phyloP scores from a whole-genome alignment of 2,329 filamentous ascomycete genomes.

The Coleophoma cylindrospora region DNA sequence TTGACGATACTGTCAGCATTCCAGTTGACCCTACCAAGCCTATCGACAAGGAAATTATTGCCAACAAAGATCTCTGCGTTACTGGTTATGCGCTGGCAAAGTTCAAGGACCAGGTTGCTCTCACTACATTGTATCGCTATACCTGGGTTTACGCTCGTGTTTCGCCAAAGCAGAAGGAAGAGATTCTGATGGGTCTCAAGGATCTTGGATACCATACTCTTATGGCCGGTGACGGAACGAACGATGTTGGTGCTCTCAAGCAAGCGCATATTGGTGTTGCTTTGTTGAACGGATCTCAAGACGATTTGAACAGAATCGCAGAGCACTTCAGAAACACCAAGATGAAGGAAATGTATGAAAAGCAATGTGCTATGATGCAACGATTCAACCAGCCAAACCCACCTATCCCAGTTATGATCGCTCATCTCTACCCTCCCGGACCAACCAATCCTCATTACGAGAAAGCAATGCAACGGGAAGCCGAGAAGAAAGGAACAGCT shows the following conservation, averaged over 20 bases:
- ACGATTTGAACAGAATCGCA: slow-evolving; percentile 85
- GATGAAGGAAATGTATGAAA: slow-evolving; percentile 99
- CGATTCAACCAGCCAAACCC: slow-evolving; percentile 91
- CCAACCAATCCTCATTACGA: slow-evolving; percentile 90
- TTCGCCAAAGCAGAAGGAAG: slow-evolving; percentile 97
- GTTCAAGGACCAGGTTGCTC: slow-evolving; percentile 75
- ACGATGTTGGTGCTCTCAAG: slow-evolving; percentile 95
- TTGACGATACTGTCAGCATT: slow-evolving; percentile 84
- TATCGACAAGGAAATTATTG: slow-evolving; percentile 75
- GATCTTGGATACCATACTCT: slow-evolving; percentile 96
- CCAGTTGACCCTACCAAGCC: slow-evolving; percentile 78
- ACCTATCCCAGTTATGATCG: slow-evolving; percentile 88
- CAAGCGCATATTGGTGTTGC: slow-evolving; percentile 97
- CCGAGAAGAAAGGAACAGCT: slow-evolving; percentile 68
- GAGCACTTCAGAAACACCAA: slow-evolving; percentile 92
- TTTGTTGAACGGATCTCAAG: slow-evolving; percentile 86
- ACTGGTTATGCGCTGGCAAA: slow-evolving; percentile 91
- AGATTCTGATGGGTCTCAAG: slow-evolving; percentile 93
- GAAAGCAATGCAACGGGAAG: slow-evolving; percentile 85
- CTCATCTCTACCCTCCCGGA: slow-evolving; percentile 89
- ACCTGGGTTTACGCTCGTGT: slow-evolving; percentile 98
- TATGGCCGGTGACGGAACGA: slow-evolving; percentile 98
- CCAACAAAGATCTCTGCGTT: slow-evolving; percentile 86
- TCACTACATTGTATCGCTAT: slow-evolving; percentile 74
- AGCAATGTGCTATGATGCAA: slow-evolving; percentile 86